Evolutionary conservation across 2,329 filamentous ascomycete genomes (phyloP).

Genomic region (Diplodia seriata): DNA sequence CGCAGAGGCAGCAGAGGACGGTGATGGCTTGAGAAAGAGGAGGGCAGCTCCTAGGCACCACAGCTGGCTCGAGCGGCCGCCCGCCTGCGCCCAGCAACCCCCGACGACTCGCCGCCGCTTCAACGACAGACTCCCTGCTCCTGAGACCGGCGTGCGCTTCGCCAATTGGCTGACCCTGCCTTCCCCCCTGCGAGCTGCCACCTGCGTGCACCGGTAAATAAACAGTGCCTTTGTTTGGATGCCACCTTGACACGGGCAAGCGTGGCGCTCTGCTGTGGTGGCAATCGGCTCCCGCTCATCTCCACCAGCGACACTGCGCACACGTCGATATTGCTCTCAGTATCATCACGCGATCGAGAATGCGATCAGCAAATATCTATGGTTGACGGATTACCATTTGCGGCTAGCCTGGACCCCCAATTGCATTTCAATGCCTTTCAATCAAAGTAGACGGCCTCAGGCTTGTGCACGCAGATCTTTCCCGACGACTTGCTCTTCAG

Average conservation of each 20-base stretch:
- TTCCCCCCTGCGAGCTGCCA: not conserved
- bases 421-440: conserved; percentile 32
- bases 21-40: conserved; percentile 17
- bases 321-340: too few relatives aligned
- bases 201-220: conserved; percentile 5
- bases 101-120: conserved; percentile 6
- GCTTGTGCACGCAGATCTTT: conserved; percentile 54
- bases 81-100: conserved; percentile 1
- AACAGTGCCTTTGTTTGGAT: not conserved
- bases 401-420: not conserved
- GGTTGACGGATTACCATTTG: not conserved
- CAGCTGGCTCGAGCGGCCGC: not conserved
- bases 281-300: not conserved
- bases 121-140: not conserved
- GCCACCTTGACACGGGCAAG: conserved; percentile 11
- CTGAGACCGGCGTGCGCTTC: not conserved
- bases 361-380: not conserved
- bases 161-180: conserved; percentile 12
- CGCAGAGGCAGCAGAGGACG: conserved; percentile 27
- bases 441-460: conserved; percentile 53
- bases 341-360: too few relatives aligned
- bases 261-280: conserved; percentile 6
- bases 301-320: not conserved
- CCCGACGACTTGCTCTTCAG: conserved; percentile 49
- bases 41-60: conserved; percentile 4